Conservation (phyloP, 768 basidiomycete species). For the Polyporus arcularius region DNA sequence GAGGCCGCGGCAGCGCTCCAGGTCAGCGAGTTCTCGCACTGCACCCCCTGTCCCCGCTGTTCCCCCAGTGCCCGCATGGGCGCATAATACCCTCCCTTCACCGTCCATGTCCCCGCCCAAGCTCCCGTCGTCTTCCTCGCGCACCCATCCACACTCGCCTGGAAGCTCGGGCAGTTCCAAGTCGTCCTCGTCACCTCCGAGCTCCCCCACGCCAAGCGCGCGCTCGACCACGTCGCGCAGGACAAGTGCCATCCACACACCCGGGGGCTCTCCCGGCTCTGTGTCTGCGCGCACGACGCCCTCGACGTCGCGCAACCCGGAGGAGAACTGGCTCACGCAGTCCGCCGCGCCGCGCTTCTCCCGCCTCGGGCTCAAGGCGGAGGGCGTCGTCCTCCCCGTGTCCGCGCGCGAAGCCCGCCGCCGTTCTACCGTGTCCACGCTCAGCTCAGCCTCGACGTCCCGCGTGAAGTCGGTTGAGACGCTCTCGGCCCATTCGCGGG, state of each 20-base stretch:
- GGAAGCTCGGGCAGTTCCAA: not conserved
- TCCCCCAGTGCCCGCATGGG: slow-evolving; percentile 13
- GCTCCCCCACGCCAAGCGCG: slow-evolving; percentile 4
- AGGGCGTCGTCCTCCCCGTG: slow-evolving; percentile 31
- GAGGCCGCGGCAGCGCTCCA: slow-evolving; percentile 5
- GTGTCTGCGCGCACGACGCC: slow-evolving; percentile 7
- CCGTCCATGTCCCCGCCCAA: not conserved
- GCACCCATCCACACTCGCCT: not conserved
- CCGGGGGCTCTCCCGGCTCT: not conserved
- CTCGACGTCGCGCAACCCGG: slow-evolving; percentile 22
- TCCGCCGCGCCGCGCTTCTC: slow-evolving; percentile 29
- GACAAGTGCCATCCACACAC: not conserved
- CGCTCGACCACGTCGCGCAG: not conserved
- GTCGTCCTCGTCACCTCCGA: not conserved
- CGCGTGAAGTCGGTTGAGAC: not conserved
- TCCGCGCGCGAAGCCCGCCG: slow-evolving; percentile 21
- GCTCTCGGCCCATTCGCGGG: not conserved
- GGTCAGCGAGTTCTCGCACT: slow-evolving; percentile 5
- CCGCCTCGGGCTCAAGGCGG: slow-evolving; percentile 25
- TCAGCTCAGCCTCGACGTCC: not conserved
- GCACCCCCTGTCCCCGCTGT: slow-evolving; percentile 6
- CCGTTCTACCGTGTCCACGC: slow-evolving; percentile 14
- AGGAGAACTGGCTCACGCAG: slow-evolving; percentile 28
- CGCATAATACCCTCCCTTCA: not conserved
- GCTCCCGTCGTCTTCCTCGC: not conserved